Evolutionary conservation across 176 grass and related monocot genomes (phyloP), one percentile per base, ranked within the genome.

Genomic region (Elymus sibiricus): DNA sequence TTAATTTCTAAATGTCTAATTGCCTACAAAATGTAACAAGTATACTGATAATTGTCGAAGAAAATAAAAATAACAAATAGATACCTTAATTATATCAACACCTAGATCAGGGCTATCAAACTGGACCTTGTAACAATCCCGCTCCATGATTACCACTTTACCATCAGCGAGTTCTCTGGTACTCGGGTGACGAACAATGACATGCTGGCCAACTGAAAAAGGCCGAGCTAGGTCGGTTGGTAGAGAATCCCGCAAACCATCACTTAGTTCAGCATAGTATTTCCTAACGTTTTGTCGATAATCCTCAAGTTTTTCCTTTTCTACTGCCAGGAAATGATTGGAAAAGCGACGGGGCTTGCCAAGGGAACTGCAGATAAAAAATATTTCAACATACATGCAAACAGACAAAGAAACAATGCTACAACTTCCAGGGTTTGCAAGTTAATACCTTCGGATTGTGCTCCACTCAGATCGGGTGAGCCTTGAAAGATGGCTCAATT

Each of bases 291-390:
- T 79, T 73, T 93, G 19, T 5, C 88, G 86, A 85, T 92, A 92
- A 64, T 83, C 59, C 60, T 91, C 84, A 85, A 95, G 77, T 38
- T 91, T 95, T 65, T 70, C 82, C 66, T 87, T 95, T 88, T 95
- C 93, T 86, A 51, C 83, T 31, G 15, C 66, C 47, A 95, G 59
- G 79, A 91, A 90, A 40, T 89, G 24, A 46, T 87, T 13, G 38
- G 90, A 95, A 82, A 95, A 85, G 13, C 90, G 88, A 3, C 93
- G 86, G 15, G 93, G 79, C 82, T 89, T 95, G 44, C 93, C 93
- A 89, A 95, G 93, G 78, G 90, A 95, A 84, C 93, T 95, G 82
- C 78, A 88, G 19, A 43, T 46, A 82, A 82, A 59, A 68, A 32
- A 58, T 40, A 2, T 17, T 64, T 84, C 19, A 90, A 62, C 10